Evolutionary conservation across 257 asterid species (phyloP), one percentile per base, ranked within the genome.

Genomic region (Solanum paucissectum): DNA sequence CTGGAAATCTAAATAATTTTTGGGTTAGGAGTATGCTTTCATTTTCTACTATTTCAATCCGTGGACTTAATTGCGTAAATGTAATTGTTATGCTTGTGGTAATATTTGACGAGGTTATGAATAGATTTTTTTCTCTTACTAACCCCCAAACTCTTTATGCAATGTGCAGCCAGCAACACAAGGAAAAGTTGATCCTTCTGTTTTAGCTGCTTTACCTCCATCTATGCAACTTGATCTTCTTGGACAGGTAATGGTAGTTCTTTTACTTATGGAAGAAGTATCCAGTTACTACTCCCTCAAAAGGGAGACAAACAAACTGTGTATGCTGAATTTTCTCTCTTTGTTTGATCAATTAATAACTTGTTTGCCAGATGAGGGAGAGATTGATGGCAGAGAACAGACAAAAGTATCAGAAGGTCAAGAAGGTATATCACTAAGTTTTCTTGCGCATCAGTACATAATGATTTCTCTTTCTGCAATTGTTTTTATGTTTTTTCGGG

Each of bases 151-250:
- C 21, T 86, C 60, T 12, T 12, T 34, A 73, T 42, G 81, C 84
- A 37, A 75, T 81, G n/a, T 91, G 88, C 90, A 97, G 99, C 99
- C 99, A 33, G 93, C 92, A 89, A 95, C 95, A 93, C 92, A 95
- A 60, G 99, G 98, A 87, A 95, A 93, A 88, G 90, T 97, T 88
- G 99, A 97, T 93, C 99, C 99, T 85, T 96, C 98, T 71, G 90
- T 97, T 84, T 91, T 97, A 92, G 99, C 99, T 84, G 86, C 97
- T 85, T 89, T 97, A 91, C 99, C 99, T 88, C 99, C 99, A 46
- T 97, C 99, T 2, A 93, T 97, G 99, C 99, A 97, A 90, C 99
- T 97, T 86, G 99, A 97, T 90, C 99, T 97, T 90, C 99, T 97
- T 88, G 98, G 92, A 66, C 99, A 97, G 98, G 99, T 97, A 85